Conservation (phyloP, 768 basidiomycete genomes). For the Candolleomyces eurysporus region DNA sequence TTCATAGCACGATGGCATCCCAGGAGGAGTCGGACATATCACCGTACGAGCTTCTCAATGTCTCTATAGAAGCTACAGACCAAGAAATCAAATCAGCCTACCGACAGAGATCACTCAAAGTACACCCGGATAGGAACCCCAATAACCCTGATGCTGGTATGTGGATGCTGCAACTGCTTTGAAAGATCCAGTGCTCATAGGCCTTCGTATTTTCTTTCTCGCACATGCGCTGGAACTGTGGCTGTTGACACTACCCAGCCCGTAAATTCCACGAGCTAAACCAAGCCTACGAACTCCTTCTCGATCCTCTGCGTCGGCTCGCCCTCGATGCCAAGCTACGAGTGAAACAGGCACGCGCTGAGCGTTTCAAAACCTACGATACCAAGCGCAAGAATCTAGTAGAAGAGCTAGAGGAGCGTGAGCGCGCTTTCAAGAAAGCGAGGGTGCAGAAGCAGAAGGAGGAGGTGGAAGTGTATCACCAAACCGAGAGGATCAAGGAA, state of each 20-base stretch:
- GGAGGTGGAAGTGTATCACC: conserved; percentile 49
- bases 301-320: conserved; percentile 75
- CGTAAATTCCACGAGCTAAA: conserved; percentile 85
- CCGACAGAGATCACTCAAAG: conserved; percentile 75
- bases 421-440: conserved; percentile 73
- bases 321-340: conserved; percentile 81
- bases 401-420: conserved; percentile 77
- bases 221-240: too few species aligned
- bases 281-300: conserved; percentile 74
- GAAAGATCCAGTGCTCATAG: background rate
- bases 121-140: conserved; percentile 70
- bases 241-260: conserved; percentile 61
- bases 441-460: conserved; percentile 61
- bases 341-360: conserved; percentile 62
- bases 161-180: conserved; percentile 19
- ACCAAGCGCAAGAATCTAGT: conserved; percentile 71
- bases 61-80: conserved; percentile 66
- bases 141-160: conserved; percentile 34
- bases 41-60: conserved; percentile 69
- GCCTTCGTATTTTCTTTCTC: background rate
- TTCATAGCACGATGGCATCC: conserved; percentile 9
- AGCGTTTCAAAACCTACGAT: conserved; percentile 69
- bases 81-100: conserved; percentile 80
- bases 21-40: conserved; percentile 55
- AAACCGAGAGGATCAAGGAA: conserved; percentile 73